A percentile compares a stretch with the other conserved stretches of the same genome.
phyloP scores from a whole-genome alignment of 495 filamentous ascomycete genomes.

The Aspergillus asperescens region DNA sequence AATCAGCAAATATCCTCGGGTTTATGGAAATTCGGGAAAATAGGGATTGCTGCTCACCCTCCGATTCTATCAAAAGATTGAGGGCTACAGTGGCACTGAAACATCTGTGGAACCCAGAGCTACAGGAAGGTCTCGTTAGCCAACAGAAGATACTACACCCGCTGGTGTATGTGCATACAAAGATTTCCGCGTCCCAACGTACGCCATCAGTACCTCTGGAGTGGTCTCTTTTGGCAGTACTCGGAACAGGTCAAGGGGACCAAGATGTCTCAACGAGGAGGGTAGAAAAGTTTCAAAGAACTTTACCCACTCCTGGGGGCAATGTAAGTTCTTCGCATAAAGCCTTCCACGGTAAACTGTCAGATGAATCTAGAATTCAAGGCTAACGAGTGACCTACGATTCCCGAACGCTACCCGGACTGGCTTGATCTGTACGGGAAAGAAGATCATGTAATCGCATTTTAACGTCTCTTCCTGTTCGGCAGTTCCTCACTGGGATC shows the following conservation, averaged over 20 bases:
- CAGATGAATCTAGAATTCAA: background rate
- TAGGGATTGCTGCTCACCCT: conserved; percentile 7
- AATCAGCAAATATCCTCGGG: background rate
- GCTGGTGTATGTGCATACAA: conserved; percentile 9
- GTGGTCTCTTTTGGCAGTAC: conserved; percentile 15
- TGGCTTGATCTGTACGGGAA: conserved; percentile 2
- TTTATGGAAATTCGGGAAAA: background rate
- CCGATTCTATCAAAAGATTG: conserved; percentile 19
- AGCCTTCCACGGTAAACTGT: conserved; percentile 10
- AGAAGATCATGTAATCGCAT: conserved; percentile 18
- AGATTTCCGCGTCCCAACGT: conserved; percentile 20
- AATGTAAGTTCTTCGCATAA: conserved; percentile 22
- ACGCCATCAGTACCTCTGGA: conserved; percentile 23
- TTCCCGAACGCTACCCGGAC: conserved; percentile 7
- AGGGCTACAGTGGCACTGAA: conserved; percentile 23
- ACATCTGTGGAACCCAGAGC: conserved; percentile 24
- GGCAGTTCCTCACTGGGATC: conserved; percentile 17
- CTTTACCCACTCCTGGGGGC: conserved; percentile 16
- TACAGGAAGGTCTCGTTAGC: background rate
- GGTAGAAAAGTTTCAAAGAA: conserved; percentile 12
- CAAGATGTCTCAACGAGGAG: conserved; percentile 13
- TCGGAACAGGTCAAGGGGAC: conserved; percentile 21
- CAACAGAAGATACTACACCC: background rate
- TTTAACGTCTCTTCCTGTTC: conserved; percentile 17
- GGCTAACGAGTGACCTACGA: conserved; percentile 8